Base-by-base conservation (phyloP, 176 grass and related monocot genomes). In the Juncus inflexus region DNA sequence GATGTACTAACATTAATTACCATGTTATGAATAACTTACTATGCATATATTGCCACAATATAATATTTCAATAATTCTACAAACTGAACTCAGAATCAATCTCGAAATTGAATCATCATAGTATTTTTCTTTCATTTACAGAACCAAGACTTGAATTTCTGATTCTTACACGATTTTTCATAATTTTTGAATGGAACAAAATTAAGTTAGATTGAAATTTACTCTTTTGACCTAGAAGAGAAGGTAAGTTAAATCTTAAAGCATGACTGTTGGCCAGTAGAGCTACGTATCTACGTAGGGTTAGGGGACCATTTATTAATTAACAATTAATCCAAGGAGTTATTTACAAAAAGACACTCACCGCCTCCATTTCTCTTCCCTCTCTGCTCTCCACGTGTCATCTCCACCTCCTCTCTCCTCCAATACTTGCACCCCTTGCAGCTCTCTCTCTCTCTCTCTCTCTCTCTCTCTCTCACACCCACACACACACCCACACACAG, bases 381-480 rank as follows among this genome's bases (percentile, higher is more conserved):
- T 7, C 8, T 65, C 11, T 16, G 10, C 35, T 43, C 47, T 12
- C 15, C 65, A 69, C 35, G 52, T 55, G 66, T 69, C 36, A 15
- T 45, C 7, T 15, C 37, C 37, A 70, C 52, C 66, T 69, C 52
- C 8, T 70, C 15, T 4, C 19, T 70, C n/a, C 12, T 15, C 52
- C 66, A 70, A 70, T 70, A 50, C 7, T 7, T 69, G 50, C 54
- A n/a, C 50, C 7, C 66, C 49, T 68, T 40, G 47, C 49, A 67
- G 9, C 8, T 41, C 61, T 62, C 35, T 62, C 40, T 66, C 42
- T 35, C 42, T 28, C 42, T 50, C 42, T 49, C 42, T 65, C 35
- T 62, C 40, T 66, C 42, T 35, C 42, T 28, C 42, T 50, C 42
- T 49, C 42, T 65, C n/a, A n/a, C n/a, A n/a, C n/a, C n/a, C n/a